Base-by-base conservation (phyloP, 1,284 basidiomycete species). In the Fomitiporia mediterranea region DNA sequence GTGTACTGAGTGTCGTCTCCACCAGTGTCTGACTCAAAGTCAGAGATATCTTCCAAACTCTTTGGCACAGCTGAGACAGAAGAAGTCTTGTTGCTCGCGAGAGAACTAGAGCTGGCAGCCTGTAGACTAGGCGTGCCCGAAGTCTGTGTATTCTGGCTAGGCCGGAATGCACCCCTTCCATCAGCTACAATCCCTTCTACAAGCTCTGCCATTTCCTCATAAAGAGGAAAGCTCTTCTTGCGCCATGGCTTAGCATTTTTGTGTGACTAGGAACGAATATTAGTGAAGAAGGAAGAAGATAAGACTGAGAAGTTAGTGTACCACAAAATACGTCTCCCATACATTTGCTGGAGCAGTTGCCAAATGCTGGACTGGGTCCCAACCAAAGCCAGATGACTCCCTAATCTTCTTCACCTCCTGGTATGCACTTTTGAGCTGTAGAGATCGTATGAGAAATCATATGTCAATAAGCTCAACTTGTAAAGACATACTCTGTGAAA, bases 331-430 rank as follows among this genome's bases (percentile, higher is more conserved):
- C 0, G 38, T 43, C 2, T 61, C 55, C 68, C 71, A 71, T 0
- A 72, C 69, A 27, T 62, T 55, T 27, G 65, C 64, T 9, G 57
- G 40, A 13, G 68, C 68, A 27, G 63, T 67, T 3, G 69, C 67
- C 4, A 67, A 37, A 5, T 62, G 32, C 7, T 50, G 42, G 2
- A 21, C 61, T 42, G 62, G 62, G 64, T 72, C 65, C 70, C 70
- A 72, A 1, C 71, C 70, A 64, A 69, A 71, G 1, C 70, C 70
- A 19, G 69, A 71, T 13, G 43, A 53, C 0, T 56, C 56, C 2
- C 62, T 57, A 1, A 71, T 60, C 8, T 58, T 35, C 15, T 63
- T 62, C 13, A 70, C 65, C 1, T 52, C 44, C n/a, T 57, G 48
- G 48, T 60, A 69, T 7, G 66, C 64, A 28, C 61, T 63, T 60